Conservation (phyloP, 2,329 filamentous ascomycete species). For the Basipetospora chlamydospora region DNA sequence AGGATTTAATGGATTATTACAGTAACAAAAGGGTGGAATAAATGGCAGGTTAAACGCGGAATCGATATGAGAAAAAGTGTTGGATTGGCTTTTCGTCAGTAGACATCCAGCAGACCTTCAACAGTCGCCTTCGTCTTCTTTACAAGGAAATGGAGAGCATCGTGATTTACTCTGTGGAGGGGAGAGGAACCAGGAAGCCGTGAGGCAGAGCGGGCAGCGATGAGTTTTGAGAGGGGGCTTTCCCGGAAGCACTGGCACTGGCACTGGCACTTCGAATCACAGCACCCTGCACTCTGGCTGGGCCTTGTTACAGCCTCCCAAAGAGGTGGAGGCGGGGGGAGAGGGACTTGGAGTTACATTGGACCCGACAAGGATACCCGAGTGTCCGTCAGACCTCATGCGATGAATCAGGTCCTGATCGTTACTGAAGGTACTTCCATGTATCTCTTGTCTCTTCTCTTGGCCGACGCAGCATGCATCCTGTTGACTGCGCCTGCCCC, state of each 20-base stretch:
- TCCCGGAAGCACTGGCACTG: background rate
- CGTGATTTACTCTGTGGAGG: slow-evolving; percentile 2
- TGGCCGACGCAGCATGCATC: background rate
- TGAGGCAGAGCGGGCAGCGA: slow-evolving; percentile 1
- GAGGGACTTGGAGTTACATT: too few relatives aligned
- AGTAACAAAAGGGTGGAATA: background rate
- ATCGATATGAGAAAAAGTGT: slow-evolving; percentile 1
- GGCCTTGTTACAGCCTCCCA: too few relatives aligned
- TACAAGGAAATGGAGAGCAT: slow-evolving; percentile 5
- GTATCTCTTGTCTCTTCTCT: background rate
- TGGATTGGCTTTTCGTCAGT: slow-evolving; percentile 2
- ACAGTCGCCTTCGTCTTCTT: slow-evolving; percentile 6
- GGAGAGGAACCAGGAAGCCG: background rate
- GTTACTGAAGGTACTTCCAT: background rate
- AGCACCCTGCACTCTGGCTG: too few relatives aligned
- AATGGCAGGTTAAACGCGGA: background rate
- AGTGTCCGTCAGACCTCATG: too few relatives aligned
- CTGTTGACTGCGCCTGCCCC: background rate
- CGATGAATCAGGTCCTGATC: background rate
- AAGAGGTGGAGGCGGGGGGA: too few relatives aligned
- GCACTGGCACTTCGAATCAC: too few relatives aligned
- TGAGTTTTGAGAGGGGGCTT: slow-evolving; percentile 4
- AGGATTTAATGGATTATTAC: slow-evolving; percentile 4
- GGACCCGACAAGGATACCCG: too few relatives aligned
- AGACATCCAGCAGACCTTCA: slow-evolving; percentile 7